Percentiles rank a stretch among this genome's conserved stretches.
phyloP scores from a whole-genome alignment of 352 stramenopile species.

The Globisporangium alternatum region DNA sequence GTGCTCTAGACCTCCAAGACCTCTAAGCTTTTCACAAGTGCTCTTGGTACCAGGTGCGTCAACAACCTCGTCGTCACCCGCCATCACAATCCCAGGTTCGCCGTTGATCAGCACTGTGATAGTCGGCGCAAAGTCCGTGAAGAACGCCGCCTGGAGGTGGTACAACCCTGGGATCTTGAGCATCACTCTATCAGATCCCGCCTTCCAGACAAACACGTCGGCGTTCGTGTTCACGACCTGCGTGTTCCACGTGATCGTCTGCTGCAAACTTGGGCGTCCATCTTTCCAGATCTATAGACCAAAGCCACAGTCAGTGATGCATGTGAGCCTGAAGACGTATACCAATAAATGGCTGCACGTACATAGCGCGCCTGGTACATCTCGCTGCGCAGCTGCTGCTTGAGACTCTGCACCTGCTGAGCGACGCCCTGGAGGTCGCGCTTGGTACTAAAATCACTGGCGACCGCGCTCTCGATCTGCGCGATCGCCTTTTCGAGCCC shows the following conservation, averaged over 20 bases:
- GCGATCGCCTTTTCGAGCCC: conserved; percentile 22
- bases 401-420: conserved; percentile 42
- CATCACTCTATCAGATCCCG: conserved; percentile 40
- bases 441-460: conserved; percentile 29
- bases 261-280: conserved; percentile 38
- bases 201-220: conserved; percentile 69
- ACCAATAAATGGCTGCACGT: conserved; percentile 15
- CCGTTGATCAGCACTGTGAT: conserved; percentile 65
- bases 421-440: conserved; percentile 24
- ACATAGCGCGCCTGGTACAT: conserved; percentile 76
- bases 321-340: neutral
- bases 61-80: neutral
- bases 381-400: conserved; percentile 59
- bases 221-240: conserved; percentile 67
- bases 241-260: conserved; percentile 64
- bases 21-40: neutral
- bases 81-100: conserved; percentile 37
- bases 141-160: conserved; percentile 69
- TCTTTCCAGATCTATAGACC: conserved; percentile 69
- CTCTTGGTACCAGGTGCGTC: neutral
- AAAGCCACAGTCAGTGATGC: neutral
- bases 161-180: conserved; percentile 63
- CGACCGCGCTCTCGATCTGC: conserved; percentile 26
- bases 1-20: neutral
- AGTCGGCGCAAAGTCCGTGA: conserved; percentile 49